A percentile compares a stretch with the other conserved stretches of the same genome.
Conservation (phyloP, 192 early-diverging fungal genomes). For the Linnemannia exigua region DNA sequence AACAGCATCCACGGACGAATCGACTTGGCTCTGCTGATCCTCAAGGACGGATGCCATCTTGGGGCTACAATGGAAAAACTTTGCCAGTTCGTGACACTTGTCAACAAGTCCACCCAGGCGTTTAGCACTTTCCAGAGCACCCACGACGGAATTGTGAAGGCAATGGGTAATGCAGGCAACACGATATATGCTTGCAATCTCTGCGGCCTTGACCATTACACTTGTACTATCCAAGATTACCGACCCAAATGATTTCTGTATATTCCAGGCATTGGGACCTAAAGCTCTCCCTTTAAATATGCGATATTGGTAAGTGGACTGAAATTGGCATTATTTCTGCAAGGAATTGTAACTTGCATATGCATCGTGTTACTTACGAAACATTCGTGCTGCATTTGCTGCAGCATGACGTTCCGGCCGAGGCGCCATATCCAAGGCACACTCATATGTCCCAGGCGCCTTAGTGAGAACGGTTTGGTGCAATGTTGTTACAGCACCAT, state of each 20-base stretch:
- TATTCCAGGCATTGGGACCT: neutral
- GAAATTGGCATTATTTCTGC: neutral
- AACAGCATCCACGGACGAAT: neutral
- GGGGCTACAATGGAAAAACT: constrained; percentile 21
- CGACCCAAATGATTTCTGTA: neutral
- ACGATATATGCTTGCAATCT: neutral
- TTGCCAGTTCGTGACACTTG: constrained; percentile 9
- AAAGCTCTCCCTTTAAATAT: neutral
- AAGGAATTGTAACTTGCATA: neutral
- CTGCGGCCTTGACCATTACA: constrained; percentile 17
- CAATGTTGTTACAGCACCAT: neutral
- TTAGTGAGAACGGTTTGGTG: neutral
- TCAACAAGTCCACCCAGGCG: neutral
- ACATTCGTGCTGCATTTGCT: neutral
- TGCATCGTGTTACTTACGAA: neutral
- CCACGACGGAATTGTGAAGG: constrained; percentile 29
- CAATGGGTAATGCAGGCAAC: constrained; percentile 17
- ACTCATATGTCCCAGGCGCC: neutral
- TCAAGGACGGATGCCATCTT: constrained; percentile 18
- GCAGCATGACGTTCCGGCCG: constrained; percentile 27
- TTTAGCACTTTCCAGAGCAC: neutral
- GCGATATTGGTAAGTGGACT: neutral
- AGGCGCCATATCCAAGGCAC: constrained; percentile 14
- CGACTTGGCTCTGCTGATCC: neutral
- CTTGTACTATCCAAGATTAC: constrained; percentile 16